These are phyloP conservation scores for Pythium myriotylum DNA, from an alignment of 352 stramenopile genomes.

Conservation along the genomic window DNA sequence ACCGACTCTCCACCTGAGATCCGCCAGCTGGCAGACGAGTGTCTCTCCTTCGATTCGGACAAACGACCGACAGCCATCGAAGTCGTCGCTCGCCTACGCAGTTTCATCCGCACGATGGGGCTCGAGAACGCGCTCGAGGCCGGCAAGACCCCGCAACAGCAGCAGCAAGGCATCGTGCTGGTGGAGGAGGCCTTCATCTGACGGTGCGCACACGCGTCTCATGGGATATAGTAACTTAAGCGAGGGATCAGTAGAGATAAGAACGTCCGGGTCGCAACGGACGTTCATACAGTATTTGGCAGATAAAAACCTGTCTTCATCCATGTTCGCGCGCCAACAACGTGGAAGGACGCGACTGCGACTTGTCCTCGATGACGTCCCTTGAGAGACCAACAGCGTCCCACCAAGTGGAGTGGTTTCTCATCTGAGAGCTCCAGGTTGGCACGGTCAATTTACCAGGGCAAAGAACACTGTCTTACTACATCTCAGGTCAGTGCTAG, in stretches of 20 bases:
- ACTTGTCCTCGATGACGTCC: no score
- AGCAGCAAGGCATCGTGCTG: slow-evolving; percentile 15
- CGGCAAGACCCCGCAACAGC: slow-evolving; percentile 10
- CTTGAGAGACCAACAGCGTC: no score
- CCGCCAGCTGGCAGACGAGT: slow-evolving; percentile 18
- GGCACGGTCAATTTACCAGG: no score
- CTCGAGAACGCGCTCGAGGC: slow-evolving; percentile 14
- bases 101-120: slow-evolving; percentile 17
- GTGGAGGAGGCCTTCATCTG: slow-evolving; percentile 5
- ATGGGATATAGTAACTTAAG: slow-evolving; percentile 5
- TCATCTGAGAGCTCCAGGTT: no score
- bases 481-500: no score
- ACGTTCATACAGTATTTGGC: background rate
- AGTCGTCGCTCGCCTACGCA: slow-evolving; percentile 16
- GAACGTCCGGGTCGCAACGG: slow-evolving; percentile 9
- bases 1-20: slow-evolving; percentile 15
- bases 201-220: background rate
- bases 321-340: no score
- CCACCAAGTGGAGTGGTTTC: no score
- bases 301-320: background rate
- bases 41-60: slow-evolving; percentile 14
- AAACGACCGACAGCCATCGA: slow-evolving; percentile 22
- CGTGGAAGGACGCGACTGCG: no score
- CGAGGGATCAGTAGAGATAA: background rate
- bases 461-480: no score